Percentiles rank a stretch among this genome's conserved stretches.
These are phyloP conservation scores for Xerocomus potaroensis DNA, from an alignment of 768 basidiomycete species.

Conservation along the genomic window DNA sequence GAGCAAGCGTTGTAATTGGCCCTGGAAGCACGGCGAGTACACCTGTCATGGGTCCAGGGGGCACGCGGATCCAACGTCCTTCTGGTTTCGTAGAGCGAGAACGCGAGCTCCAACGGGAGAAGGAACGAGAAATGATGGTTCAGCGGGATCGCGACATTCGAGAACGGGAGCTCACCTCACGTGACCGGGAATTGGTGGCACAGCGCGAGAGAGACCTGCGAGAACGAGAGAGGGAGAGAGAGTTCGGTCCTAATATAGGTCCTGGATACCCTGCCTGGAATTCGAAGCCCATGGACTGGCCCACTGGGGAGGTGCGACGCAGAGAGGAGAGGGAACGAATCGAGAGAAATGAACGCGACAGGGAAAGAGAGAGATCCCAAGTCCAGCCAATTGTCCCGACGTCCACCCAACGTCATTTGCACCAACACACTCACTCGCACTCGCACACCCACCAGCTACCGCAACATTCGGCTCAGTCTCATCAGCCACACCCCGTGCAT, in stretches of 20 bases:
- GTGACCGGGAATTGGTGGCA: constrained; percentile 18
- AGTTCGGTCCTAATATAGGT: constrained; percentile 23
- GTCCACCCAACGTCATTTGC: constrained; percentile 28
- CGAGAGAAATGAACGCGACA: constrained; percentile 24
- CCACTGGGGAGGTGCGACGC: constrained; percentile 31
- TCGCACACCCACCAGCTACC: constrained; percentile 34
- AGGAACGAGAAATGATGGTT: constrained; percentile 26
- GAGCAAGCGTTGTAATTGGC: constrained; percentile 24
- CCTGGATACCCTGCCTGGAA: constrained; percentile 25
- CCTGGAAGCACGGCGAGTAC: constrained; percentile 21
- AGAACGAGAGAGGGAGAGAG: constrained; percentile 23
- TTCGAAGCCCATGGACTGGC: constrained; percentile 35
- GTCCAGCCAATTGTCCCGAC: constrained; percentile 20
- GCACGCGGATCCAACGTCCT: constrained; percentile 21
- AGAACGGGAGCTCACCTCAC: constrained; percentile 18
- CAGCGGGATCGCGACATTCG: constrained; percentile 29
- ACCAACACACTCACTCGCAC: constrained; percentile 32
- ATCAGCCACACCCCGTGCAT: constrained; percentile 26
- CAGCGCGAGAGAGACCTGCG: constrained; percentile 27
- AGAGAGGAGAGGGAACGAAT: constrained; percentile 33
- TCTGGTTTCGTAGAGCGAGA: constrained; percentile 32
- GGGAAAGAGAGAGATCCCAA: constrained; percentile 30
- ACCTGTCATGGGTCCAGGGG: constrained; percentile 14
- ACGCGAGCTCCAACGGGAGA: constrained; percentile 18
- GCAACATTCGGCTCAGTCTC: constrained; percentile 20